Percentiles rank a stretch among this genome's conserved stretches.
Conservation (phyloP, 2,329 filamentous ascomycete species). For the Metarhizium robertsii region DNA sequence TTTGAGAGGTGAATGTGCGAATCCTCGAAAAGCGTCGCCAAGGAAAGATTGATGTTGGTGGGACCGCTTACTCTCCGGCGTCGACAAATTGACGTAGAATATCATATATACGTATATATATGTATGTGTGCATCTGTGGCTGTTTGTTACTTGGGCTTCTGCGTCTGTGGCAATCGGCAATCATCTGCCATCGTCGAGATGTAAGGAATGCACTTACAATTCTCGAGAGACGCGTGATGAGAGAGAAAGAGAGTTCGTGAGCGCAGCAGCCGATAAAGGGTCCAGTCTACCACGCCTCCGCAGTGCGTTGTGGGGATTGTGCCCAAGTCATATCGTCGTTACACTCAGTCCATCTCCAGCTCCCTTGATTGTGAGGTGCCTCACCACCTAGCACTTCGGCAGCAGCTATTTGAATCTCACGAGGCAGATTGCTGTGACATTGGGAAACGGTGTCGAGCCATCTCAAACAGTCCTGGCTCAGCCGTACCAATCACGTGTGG, state of each 20-base stretch:
- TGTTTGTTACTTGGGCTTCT: background rate
- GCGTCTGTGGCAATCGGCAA: background rate
- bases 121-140: background rate
- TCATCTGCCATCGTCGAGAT: background rate
- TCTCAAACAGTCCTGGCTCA: background rate
- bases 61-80: background rate
- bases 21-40: background rate
- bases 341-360: too few relatives aligned
- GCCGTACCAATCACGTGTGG: constrained; percentile 3
- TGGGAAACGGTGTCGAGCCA: too few relatives aligned
- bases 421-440: background rate
- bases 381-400: too few relatives aligned
- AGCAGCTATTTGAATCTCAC: background rate
- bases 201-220: background rate
- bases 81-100: background rate
- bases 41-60: background rate
- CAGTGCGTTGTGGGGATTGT: too few relatives aligned
- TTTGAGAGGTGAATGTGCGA: background rate
- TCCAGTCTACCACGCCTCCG: too few relatives aligned
- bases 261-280: too few relatives aligned
- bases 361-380: too few relatives aligned
- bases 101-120: background rate
- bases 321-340: too few relatives aligned
- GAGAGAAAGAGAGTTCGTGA: too few relatives aligned
- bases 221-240: too few relatives aligned